Conservation (phyloP, 495 filamentous ascomycete genomes). For the Neurospora sp. region DNA sequence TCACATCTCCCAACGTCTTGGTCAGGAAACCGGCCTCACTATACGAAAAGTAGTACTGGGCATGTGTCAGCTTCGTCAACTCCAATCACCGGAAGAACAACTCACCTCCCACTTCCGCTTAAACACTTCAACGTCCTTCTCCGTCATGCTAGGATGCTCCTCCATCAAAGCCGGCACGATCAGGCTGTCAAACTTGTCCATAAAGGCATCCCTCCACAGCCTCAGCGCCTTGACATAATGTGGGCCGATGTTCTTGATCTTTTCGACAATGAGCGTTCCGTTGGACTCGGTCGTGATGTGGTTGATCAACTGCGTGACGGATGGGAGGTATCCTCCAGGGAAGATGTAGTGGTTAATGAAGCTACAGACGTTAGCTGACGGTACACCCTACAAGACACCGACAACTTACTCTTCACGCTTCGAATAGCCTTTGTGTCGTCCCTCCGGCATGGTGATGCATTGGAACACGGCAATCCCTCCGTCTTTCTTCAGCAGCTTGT, state of each 20-base stretch:
- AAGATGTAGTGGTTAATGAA: constrained; percentile 71
- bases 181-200: constrained; percentile 44
- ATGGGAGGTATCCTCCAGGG: constrained; percentile 62
- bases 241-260: constrained; percentile 56
- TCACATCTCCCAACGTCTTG: constrained; percentile 60
- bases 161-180: constrained; percentile 45
- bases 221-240: constrained; percentile 60
- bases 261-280: constrained; percentile 50
- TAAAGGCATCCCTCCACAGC: constrained; percentile 57
- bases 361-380: constrained; percentile 14
- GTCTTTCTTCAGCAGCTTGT: constrained; percentile 49
- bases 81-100: neutral
- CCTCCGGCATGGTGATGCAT: constrained; percentile 67
- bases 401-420: constrained; percentile 33
- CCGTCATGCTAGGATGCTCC: constrained; percentile 45
- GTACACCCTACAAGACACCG: neutral
- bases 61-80: constrained; percentile 1
- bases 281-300: constrained; percentile 48
- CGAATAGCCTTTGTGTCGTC: constrained; percentile 35
- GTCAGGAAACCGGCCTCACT: constrained; percentile 63
- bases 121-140: constrained; percentile 52
- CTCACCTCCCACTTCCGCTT: constrained; percentile 57
- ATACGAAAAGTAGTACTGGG: constrained; percentile 62
- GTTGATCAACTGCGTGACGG: constrained; percentile 49
- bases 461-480: constrained; percentile 62